Evolutionary conservation across 495 filamentous ascomycete species (phyloP), one percentile per base, ranked within the genome.

Genomic region (Pyrenula massariospora): DNA sequence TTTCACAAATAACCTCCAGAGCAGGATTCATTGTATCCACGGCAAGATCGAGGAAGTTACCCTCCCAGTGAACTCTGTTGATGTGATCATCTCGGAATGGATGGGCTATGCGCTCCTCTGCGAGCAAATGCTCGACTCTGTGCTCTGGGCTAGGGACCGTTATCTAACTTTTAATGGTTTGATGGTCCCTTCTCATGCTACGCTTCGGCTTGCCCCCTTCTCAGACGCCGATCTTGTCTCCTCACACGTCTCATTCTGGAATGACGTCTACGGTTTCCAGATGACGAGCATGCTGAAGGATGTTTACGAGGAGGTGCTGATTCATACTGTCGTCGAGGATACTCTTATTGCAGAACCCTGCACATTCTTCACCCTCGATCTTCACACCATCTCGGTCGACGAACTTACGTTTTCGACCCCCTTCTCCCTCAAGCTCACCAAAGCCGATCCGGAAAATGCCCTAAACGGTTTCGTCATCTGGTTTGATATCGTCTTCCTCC

Each of bases 31-130:
- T 71, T 81, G 76, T 48, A 76, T 92, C 56, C 88, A 86, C 63
- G 91, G 91, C 53, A 95, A 93, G 74, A 91, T 96, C 66, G 91
- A 96, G 68, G 92, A 96, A 65, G 84, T 95, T 47, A 76, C 79
- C 31, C 62, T 94, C 54, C 88, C 89, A 1, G 86, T 90, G 59
- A 76, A 81, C 56, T 77, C 92, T 66, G 91, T 96, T 51, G 91
- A 96, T 62, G 91, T 96, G 68, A 95, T 96, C 61, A 84, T 96
- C 56, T 95, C 89, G 1, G 91, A 96, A 68, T 96, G 91, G 91
- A 96, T 96, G 91, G 91, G 91, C 2, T 96, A 96, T 66, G 86
- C 87, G 66, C 76, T 96, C 2, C 80, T 96, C 8, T 96, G 93
- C 66, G 91, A 96, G 76, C 85, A 84, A 62, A 96, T 96, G 91